phyloP scores from a whole-genome alignment of 495 filamentous ascomycete species.

The Lophium mytilinum region DNA sequence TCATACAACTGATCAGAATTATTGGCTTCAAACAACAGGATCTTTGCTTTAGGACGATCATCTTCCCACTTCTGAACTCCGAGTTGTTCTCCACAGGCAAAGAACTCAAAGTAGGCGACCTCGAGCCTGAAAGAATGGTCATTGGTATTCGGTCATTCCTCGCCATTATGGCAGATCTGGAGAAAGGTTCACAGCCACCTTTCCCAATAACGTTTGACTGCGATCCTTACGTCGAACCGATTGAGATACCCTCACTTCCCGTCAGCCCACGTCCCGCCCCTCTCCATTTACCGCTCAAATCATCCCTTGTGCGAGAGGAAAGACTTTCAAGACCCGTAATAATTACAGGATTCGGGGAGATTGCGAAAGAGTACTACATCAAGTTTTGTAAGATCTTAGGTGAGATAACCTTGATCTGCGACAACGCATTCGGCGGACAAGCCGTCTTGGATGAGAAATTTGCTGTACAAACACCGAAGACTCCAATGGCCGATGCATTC shows the following conservation, averaged over 20 bases:
- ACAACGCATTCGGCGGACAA: slow-evolving; percentile 94
- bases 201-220: slow-evolving; percentile 51
- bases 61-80: slow-evolving; percentile 90
- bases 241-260: slow-evolving; percentile 10
- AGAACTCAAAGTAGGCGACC: slow-evolving; percentile 80
- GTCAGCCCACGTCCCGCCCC: slow-evolving; percentile 33
- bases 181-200: slow-evolving; percentile 74
- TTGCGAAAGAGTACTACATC: slow-evolving; percentile 72
- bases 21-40: slow-evolving; percentile 92
- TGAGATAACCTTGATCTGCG: slow-evolving; percentile 90
- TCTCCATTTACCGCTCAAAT: slow-evolving; percentile 25
- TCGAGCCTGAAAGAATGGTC: slow-evolving; percentile 93
- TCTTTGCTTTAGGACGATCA: slow-evolving; percentile 80
- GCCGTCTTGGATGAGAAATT: slow-evolving; percentile 94
- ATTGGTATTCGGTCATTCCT: slow-evolving; percentile 92
- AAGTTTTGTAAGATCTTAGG: slow-evolving; percentile 92
- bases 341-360: slow-evolving; percentile 61
- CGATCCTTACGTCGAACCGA: slow-evolving; percentile 26
- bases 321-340: slow-evolving; percentile 67
- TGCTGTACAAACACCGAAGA: slow-evolving; percentile 75
- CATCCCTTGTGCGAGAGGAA: slow-evolving; percentile 41
- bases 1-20: slow-evolving; percentile 89
- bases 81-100: slow-evolving; percentile 72
- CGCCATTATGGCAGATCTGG: slow-evolving; percentile 86
- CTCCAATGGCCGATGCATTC: slow-evolving; percentile 89